Evolutionary conservation across 371 early-diverging fungal species (phyloP).

Genomic region (Lichtheimia corymbifera): DNA sequence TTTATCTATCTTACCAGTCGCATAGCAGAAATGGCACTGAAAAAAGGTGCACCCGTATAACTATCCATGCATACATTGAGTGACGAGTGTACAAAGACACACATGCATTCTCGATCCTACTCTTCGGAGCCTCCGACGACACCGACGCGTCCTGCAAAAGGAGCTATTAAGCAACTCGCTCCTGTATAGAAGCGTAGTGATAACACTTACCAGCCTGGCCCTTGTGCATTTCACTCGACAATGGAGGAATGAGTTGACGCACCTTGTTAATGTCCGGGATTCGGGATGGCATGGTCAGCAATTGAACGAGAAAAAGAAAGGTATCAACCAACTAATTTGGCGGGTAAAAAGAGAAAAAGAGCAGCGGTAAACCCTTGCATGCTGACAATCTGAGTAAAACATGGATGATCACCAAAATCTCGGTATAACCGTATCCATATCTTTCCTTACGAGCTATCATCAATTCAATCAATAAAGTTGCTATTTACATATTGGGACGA

Average conservation of each 20-base stretch:
- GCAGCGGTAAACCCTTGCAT: too few relatives aligned
- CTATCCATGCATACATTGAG: slow-evolving; percentile 24
- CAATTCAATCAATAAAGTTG: too few relatives aligned
- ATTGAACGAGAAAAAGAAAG: neutral
- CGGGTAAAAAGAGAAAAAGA: too few relatives aligned
- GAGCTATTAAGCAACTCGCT: neutral
- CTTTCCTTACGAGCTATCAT: too few relatives aligned
- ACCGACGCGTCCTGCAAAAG: slow-evolving; percentile 60
- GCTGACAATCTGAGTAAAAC: neutral
- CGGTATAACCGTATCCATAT: neutral
- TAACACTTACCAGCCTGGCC: slow-evolving; percentile 79
- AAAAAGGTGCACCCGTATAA: slow-evolving; percentile 96
- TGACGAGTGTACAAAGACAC: neutral
- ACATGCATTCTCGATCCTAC: slow-evolving; percentile 31
- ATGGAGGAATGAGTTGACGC: slow-evolving; percentile 73
- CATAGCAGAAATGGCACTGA: slow-evolving; percentile 80
- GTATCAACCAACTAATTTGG: neutral
- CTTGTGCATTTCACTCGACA: slow-evolving; percentile 71
- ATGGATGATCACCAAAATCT: neutral
- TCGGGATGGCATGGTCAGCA: slow-evolving; percentile 27
- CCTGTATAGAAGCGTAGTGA: neutral
- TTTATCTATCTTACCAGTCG: slow-evolving; percentile 58
- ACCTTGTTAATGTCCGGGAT: slow-evolving; percentile 50
- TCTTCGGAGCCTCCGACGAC: slow-evolving; percentile 81
- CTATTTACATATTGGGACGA: too few relatives aligned